Evolutionary conservation across 129 eudicot genomes (phyloP), one percentile per base, ranked within the genome.

Genomic region (Chrysanthemum seticuspe): DNA sequence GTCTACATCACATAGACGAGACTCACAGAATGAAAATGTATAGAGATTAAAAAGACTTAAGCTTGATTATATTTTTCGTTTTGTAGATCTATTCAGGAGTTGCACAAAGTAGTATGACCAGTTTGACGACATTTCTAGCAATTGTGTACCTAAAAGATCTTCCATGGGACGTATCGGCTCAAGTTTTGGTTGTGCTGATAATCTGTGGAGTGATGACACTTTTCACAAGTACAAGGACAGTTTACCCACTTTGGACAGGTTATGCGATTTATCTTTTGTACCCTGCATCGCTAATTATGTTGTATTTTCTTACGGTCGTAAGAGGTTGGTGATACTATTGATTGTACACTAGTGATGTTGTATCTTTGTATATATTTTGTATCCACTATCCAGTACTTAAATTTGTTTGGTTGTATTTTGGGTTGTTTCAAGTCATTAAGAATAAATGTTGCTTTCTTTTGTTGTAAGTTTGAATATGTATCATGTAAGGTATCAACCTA

Each of bases 161-260:
- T 52, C 53, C 85, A 14, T 84, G 87, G 83, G 81, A 86, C 61
- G 85, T 83, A 31, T 77, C 91, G 1, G 87, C 91, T 48, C 91
- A 89, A 75, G 82, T 82, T 53, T 73, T 89, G 45, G 84, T 87
- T 1, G 87, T 86, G 49, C 48, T 86, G 14, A 15, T 86, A 18
- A 79, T 86, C 0, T 78, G 84, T 72, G 80, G 87, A 44, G 65
- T 67, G 49, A 80, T 89, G 80, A 85, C 89, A 23, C 25, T 71
- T 19, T 58, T 81, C 36, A 83, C 85, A 27, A 84, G 80, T 72
- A 51, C 76, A 10, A 65, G 86, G 45, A 84, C 83, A 13, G 74
- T 76, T 56, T 89, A 79, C 59, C 89, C 87, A 16, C 81, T 77
- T 7, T 89, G 96, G 96, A 84, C 80, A 18, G 67, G 87, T 59